Evolutionary conservation across 2,329 filamentous ascomycete genomes (phyloP).

Genomic region (Aspergillus pseudoterreus): DNA sequence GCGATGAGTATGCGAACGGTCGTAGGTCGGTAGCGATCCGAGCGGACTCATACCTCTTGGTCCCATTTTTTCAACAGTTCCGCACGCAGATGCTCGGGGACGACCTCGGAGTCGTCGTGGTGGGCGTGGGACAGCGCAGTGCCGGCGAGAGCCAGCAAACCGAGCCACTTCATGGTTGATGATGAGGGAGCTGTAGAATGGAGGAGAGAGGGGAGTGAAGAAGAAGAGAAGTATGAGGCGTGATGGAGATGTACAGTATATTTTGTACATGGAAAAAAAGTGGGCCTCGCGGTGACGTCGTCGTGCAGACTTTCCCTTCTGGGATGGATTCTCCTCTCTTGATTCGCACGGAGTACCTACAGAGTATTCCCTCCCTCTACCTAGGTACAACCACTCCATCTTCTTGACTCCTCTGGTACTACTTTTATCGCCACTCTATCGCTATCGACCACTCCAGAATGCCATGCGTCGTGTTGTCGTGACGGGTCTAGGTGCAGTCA

Average conservation of each 20-base stretch:
- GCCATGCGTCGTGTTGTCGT: constrained; percentile 67
- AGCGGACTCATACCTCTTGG: constrained; percentile 36
- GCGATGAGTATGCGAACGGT: neutral
- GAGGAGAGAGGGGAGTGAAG: constrained; percentile 1
- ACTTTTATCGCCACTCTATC: too few species aligned
- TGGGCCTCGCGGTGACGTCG: constrained; percentile 11
- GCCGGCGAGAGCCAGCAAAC: constrained; percentile 31
- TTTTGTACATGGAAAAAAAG: neutral
- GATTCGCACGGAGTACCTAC: too few species aligned
- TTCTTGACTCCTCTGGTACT: constrained; percentile 2
- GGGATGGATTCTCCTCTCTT: constrained; percentile 14
- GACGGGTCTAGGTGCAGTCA: constrained; percentile 77
- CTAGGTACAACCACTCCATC: constrained; percentile 4
- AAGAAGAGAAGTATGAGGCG: constrained; percentile 6
- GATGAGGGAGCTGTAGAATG: neutral
- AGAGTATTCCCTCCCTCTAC: neutral
- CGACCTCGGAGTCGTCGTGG: constrained; percentile 38
- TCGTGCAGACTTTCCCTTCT: constrained; percentile 40
- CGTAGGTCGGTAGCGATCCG: neutral
- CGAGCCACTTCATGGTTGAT: constrained; percentile 29
- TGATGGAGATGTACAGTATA: constrained; percentile 8
- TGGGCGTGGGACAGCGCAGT: constrained; percentile 35
- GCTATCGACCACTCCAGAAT: constrained; percentile 10
- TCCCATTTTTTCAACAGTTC: constrained; percentile 47
- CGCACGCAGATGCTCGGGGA: constrained; percentile 37